These are phyloP conservation scores for Salvia sclarea DNA, from an alignment of 305 asterid species.

Conservation along the genomic window DNA sequence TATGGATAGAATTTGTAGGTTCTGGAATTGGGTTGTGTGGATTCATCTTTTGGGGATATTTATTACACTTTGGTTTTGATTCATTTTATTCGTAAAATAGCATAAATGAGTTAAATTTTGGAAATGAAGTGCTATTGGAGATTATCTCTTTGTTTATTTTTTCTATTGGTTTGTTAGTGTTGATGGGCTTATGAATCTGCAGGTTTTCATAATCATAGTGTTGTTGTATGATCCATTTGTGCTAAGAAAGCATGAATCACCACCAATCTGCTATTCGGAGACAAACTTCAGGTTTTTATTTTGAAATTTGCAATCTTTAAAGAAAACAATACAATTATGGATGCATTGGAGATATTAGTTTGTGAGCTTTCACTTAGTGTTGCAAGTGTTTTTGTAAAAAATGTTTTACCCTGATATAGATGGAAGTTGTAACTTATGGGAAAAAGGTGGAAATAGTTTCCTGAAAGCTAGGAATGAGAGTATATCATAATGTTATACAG, in stretches of 20 bases:
- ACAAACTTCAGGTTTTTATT: conserved; percentile 60
- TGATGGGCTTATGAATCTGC: conserved; percentile 30
- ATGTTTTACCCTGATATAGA: not conserved
- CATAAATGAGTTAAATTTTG: not conserved
- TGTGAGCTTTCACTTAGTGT: not conserved
- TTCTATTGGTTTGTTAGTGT: not conserved
- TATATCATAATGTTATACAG: not conserved
- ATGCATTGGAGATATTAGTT: not conserved
- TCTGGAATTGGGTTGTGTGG: conserved; percentile 25
- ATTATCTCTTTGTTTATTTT: not conserved
- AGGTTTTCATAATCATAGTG: conserved; percentile 34
- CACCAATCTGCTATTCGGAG: conserved; percentile 49
- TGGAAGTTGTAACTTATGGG: not conserved
- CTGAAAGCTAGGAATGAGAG: not conserved
- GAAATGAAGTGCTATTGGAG: not conserved
- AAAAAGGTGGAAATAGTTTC: not conserved
- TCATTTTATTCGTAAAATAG: not conserved
- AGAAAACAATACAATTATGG: not conserved
- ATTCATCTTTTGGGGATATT: not conserved
- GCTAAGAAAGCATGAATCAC: conserved; percentile 58
- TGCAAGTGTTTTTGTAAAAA: not conserved
- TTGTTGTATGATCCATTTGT: conserved; percentile 46
- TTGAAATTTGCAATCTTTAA: not conserved
- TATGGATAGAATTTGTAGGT: conserved; percentile 5
- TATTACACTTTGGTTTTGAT: conserved; percentile 10